Base-by-base conservation (phyloP, 2,329 filamentous ascomycete species). In the Raffaelea arxii region DNA sequence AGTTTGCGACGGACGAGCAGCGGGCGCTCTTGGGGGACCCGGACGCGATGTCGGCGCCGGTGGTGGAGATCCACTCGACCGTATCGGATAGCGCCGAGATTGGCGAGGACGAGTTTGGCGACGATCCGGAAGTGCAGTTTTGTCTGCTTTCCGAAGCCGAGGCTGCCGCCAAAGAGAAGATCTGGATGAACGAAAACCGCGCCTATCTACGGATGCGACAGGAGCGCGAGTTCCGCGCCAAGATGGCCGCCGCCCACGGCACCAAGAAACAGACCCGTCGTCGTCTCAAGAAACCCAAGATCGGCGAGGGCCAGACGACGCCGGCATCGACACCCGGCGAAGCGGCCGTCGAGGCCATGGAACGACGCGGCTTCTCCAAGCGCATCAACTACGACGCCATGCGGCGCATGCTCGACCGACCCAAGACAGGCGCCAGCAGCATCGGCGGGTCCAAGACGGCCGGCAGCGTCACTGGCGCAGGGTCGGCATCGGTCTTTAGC, bases 171-270 rank as follows among this genome's bases (percentile, higher is more conserved):
- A 97, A 96, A 62, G 90, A 96, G 62, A 80, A 81, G 49, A 86
- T 97, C 44, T 98, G 92, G 92, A 81, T 94, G 38, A 90, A 91
- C 49, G 82, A 90, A 60, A 97, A 98, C 64, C 89, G 92, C 61
- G 88, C 94, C 54, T 98, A 90, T 77, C 72, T 98, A 35, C 85
- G 91, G 9, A 77, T 81, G 42, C 84, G 94, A 59, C 89, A 96
- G 59, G 80, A 86, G 50, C 94, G 92, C 63, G 74, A 84, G 6
- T 83, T 94, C 47, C 78, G 84, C 35, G 77, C 81, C 49, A 86
- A 89, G 62, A 68, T 78, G 51, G 77, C 54, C 9, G 51, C 51
- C 3, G 51, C 51, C 27, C 52, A 51, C 46, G 52, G 52, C 6
- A 44, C 62, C n/a, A 55, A 55, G 50, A 54, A 53, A 46, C 53